Base-by-base conservation (phyloP, 192 early-diverging fungal genomes). In the Linnemannia exigua region DNA sequence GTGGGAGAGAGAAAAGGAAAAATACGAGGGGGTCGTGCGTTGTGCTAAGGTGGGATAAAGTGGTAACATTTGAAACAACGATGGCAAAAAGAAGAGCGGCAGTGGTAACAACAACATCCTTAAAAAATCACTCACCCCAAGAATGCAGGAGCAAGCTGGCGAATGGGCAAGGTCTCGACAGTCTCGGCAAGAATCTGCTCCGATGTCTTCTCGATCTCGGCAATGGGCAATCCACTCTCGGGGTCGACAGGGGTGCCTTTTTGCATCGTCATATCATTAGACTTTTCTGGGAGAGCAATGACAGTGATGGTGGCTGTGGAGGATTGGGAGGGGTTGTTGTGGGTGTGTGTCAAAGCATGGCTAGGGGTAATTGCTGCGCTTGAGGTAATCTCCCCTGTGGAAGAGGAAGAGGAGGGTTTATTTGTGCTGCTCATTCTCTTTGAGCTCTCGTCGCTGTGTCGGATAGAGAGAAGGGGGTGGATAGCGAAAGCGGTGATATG, bases 71-170 rank as follows among this genome's bases (percentile, higher is more conserved):
- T 44, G 41, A 44, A 44, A 44, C 41, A 44, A 44, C 41, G 41
- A 3, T 44, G 9, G 41, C 41, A 47, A 41, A 20, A 74, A 35
- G 72, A 20, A 15, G 0, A 33, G 35, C n/a, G 54, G 48, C 6
- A 46, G 17, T 1, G 5, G 3, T 14, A 4, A 48, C 8, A 8
- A 28, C 38, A n/a, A 37, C 33, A 47, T 9, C 19, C 20, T 12
- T 15, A 22, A 16, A 68, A 44, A 44, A n/a, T 5, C 46, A 25
- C 25, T 75, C 79, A 86, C 84, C 84, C 79, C 6, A 86, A 25
- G 35, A 86, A 80, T 12, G 84, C 84, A 14, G 84, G 84, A 20
- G 75, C n/a, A 35, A 86, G 75, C n/a, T 86, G 74, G 28, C 75
- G 74, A 36, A 86, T 54, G 37, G 84, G 84, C 22, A 86, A 36